Evolutionary conservation across 108 stramenopile genomes (phyloP).

Genomic region (Pseudonitzschia multiseries): DNA sequence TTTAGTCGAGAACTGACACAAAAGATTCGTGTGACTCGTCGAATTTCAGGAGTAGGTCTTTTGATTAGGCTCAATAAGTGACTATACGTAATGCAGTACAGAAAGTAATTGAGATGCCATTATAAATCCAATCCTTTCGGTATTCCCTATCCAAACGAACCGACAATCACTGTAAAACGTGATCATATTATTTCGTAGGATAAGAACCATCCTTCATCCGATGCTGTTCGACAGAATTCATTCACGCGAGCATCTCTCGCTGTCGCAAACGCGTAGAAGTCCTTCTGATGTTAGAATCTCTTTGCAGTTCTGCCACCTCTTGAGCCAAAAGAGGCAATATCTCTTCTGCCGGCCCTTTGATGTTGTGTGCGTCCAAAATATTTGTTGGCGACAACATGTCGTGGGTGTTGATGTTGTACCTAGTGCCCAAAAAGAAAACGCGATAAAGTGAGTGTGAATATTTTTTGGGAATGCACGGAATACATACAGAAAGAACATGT

Average conservation of each 20-base stretch:
- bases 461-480: no score
- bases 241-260: background rate
- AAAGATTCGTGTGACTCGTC: no score
- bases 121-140: no score
- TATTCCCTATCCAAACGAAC: no score
- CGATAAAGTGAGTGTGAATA: background rate
- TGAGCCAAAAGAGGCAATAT: slow-evolving; percentile 27
- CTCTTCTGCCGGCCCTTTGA: slow-evolving; percentile 51
- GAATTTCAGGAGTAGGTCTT: no score
- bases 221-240: background rate
- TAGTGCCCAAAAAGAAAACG: slow-evolving; percentile 5
- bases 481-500: no score
- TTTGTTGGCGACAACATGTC: slow-evolving; percentile 46
- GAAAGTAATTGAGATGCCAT: no score
- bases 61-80: no score
- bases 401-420: slow-evolving; percentile 65
- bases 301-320: slow-evolving; percentile 19
- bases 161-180: background rate
- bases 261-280: background rate
- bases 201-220: background rate
- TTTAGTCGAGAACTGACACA: background rate
- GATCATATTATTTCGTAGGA: background rate
- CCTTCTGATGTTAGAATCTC: slow-evolving; percentile 13
- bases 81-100: no score
- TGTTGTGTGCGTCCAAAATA: slow-evolving; percentile 58